Evolutionary conservation across 768 basidiomycete genomes (phyloP), one percentile per base, ranked within the genome.

Genomic region (Wakefieldia striispora): DNA sequence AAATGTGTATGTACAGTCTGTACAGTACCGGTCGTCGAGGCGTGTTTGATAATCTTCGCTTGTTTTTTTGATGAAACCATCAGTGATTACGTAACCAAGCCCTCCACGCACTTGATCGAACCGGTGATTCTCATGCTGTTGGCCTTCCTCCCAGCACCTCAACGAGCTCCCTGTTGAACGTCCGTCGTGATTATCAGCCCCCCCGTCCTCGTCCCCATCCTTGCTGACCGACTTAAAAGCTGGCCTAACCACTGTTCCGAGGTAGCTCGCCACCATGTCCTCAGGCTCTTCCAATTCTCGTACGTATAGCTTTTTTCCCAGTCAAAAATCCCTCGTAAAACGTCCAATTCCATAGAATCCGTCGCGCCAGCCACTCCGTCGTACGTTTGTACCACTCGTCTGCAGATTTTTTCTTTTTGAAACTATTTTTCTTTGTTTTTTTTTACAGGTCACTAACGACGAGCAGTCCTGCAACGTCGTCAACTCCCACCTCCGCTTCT

Each of bases 41-140:
- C 6, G 23, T 26, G 24, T 6, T 26, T 26, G 26, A 26, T 26
- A 26, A 26, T 38, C 6, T 31, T 33, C 23, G 6, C 6, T 23
- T 23, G 23, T 23, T 23, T n/a, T n/a, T n/a, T n/a, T 26, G 26
- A 26, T 26, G 26, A 26, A 26, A 26, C 26, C 33, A 33, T 16
- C 14, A 14, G 33, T 11, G 51, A 51, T 57, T 65, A 68, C 38
- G 27, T 65, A 65, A 65, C 13, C 5, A 4, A 43, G 29, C 26
- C 40, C 48, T 47, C 54, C 29, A 40, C 35, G 50, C 33, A 26
- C 1, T 26, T 50, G 40, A 54, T 49, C 38, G 36, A 38, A 23
- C n/a, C n/a, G n/a, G 33, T 20, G 37, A 19, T 63, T 67, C 53
- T 56, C 57, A 47, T 59, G 43, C 24, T n/a, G 20, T 31, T 17